A percentile compares a stretch with the other conserved stretches of the same genome.
phyloP scores from a whole-genome alignment of 768 basidiomycete genomes.

The Psilocybe subaeruginosa region DNA sequence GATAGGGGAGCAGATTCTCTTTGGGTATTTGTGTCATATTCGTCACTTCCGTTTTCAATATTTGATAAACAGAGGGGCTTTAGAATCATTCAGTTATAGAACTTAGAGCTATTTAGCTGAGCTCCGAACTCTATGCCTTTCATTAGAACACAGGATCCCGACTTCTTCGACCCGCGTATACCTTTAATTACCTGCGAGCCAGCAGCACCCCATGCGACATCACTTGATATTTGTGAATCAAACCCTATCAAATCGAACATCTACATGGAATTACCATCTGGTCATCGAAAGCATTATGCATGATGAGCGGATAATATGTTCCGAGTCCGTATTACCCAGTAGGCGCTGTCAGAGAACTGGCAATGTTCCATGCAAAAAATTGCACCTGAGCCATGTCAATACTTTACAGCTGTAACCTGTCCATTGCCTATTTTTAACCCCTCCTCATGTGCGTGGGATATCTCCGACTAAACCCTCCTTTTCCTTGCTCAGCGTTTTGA shows the following conservation, averaged over 20 bases:
- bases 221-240: background rate
- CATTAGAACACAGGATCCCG: no score
- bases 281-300: background rate
- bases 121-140: no score
- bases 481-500: background rate
- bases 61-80: no score
- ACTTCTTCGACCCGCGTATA: no score
- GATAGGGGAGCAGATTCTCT: no score
- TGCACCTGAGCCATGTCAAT: background rate
- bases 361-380: background rate
- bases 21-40: background rate
- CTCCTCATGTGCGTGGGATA: constrained; percentile 11
- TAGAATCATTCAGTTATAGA: background rate
- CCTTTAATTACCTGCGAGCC: no score
- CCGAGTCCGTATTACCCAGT: background rate
- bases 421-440: constrained; percentile 1
- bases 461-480: constrained; percentile 10
- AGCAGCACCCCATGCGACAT: no score
- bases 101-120: no score
- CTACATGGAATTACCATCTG: background rate
- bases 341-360: background rate
- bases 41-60: background rate
- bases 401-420: background rate
- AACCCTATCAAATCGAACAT: background rate
- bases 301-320: background rate